phyloP scores from a whole-genome alignment of 148 eudicot species.

The Rhododendron mucronatum region DNA sequence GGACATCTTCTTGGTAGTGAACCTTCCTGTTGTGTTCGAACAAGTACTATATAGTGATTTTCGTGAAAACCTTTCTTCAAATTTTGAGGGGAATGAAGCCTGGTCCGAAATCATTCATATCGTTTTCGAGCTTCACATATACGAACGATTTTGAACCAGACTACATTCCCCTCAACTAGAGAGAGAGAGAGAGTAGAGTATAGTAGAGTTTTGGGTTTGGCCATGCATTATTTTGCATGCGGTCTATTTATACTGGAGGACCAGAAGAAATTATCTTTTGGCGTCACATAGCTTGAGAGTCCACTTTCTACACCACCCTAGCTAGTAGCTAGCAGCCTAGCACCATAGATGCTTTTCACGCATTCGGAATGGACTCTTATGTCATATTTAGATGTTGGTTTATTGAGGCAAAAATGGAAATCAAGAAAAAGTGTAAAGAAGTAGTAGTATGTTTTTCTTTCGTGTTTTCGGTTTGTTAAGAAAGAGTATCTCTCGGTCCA shows the following conservation, averaged over 20 bases:
- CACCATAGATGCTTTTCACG: neutral
- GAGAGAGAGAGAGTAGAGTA: neutral
- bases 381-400: neutral
- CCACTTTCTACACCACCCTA: slow-evolving; percentile 28
- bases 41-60: neutral
- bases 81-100: slow-evolving; percentile 97
- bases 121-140: neutral
- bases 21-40: no score
- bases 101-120: slow-evolving; percentile 74
- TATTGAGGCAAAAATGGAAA: neutral
- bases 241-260: slow-evolving; percentile 21
- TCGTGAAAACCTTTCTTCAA: neutral
- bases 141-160: slow-evolving; percentile 53
- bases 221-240: slow-evolving; percentile 22
- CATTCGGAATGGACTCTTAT: neutral
- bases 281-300: slow-evolving; percentile 25
- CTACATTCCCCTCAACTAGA: slow-evolving; percentile 68
- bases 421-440: neutral
- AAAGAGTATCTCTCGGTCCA: neutral
- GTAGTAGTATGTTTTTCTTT: neutral
- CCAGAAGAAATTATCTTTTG: slow-evolving; percentile 10
- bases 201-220: neutral
- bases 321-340: neutral
- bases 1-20: neutral
- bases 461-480: neutral